These are phyloP conservation scores for Blastobotrys americana DNA, from an alignment of 805 yeast genomes.

Conservation along the genomic window DNA sequence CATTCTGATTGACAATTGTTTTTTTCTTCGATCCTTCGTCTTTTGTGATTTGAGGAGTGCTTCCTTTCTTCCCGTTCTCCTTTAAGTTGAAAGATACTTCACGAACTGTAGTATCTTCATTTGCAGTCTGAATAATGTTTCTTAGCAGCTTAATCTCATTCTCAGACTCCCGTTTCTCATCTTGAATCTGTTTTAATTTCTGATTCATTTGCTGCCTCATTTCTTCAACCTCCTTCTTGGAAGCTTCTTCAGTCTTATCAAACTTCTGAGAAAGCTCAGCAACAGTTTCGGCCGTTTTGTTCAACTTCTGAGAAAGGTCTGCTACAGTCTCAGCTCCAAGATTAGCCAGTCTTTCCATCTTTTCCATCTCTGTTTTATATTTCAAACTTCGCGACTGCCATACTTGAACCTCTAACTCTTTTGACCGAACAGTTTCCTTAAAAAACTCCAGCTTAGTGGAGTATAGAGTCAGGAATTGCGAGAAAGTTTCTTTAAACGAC, in stretches of 20 bases:
- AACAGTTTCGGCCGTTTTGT: conserved; percentile 9
- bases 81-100: no score
- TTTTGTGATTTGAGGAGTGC: no score
- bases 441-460: conserved; percentile 5
- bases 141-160: no score
- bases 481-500: neutral
- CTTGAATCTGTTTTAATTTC: neutral
- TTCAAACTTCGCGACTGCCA: conserved; percentile 29
- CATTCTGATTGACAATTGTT: no score
- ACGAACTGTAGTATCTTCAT: no score
- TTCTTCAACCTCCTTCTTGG: conserved; percentile 9
- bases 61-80: no score
- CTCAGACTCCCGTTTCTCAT: no score
- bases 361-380: conserved; percentile 31
- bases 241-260: conserved; percentile 16
- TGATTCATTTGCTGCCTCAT: no score
- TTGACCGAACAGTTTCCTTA: conserved; percentile 8
- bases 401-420: conserved; percentile 17
- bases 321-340: conserved; percentile 17
- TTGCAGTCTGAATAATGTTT: no score
- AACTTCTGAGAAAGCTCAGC: conserved; percentile 14
- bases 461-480: neutral
- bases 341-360: conserved; percentile 25
- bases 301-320: conserved; percentile 1
- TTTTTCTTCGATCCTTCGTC: no score